Evolutionary conservation across 371 early-diverging fungal species (phyloP).

Genomic region (Batkoa obscura): DNA sequence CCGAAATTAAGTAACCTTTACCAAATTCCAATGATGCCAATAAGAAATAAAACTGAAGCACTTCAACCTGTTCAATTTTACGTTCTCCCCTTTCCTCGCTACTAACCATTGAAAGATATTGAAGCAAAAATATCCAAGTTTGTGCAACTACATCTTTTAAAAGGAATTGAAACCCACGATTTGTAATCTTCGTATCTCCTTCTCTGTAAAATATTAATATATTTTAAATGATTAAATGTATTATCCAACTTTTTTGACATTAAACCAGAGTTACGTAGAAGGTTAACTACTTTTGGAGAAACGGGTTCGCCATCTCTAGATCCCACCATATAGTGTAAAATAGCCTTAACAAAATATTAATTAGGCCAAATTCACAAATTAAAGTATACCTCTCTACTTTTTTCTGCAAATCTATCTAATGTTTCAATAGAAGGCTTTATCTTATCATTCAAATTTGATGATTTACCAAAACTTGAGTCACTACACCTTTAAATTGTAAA

Average conservation of each 20-base stretch:
- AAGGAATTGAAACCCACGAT: slow-evolving; percentile 90
- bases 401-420: slow-evolving; percentile 61
- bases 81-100: too few species aligned
- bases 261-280: slow-evolving; percentile 51
- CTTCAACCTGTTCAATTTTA: slow-evolving; percentile 80
- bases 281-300: slow-evolving; percentile 58
- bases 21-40: slow-evolving; percentile 78
- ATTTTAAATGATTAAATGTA: neutral
- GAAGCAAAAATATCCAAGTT: slow-evolving; percentile 86
- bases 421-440: slow-evolving; percentile 41
- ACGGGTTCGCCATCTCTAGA: slow-evolving; percentile 50
- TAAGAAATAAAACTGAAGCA: slow-evolving; percentile 78
- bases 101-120: slow-evolving; percentile 77
- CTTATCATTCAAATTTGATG: slow-evolving; percentile 57
- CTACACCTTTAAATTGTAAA: neutral
- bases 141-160: slow-evolving; percentile 84
- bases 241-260: slow-evolving; percentile 37
- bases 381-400: slow-evolving; percentile 56
- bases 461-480: slow-evolving; percentile 42
- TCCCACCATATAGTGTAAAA: slow-evolving; percentile 88
- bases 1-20: slow-evolving; percentile 66
- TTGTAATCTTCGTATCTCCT: slow-evolving; percentile 52
- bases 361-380: neutral
- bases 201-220: neutral
- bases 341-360: slow-evolving; percentile 14